Evolutionary conservation across 768 basidiomycete species (phyloP).

Genomic region (Xerocomus spinulosus): DNA sequence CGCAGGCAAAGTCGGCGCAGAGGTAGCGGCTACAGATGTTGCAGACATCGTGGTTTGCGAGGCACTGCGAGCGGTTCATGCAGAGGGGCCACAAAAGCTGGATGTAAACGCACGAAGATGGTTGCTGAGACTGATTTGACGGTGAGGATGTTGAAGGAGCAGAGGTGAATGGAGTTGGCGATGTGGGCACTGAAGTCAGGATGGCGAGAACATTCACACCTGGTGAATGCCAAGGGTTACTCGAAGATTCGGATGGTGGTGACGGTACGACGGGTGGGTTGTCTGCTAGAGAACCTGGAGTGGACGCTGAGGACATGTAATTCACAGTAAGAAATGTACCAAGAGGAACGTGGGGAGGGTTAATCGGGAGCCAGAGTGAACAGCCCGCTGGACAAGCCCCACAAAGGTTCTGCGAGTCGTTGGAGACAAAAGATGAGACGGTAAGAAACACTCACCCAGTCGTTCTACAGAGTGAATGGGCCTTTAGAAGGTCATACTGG

Average conservation of each 20-base stretch:
- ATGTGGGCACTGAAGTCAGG: conserved; percentile 21
- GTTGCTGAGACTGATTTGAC: conserved; percentile 9
- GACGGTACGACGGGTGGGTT: conserved; percentile 9
- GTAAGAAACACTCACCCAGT: conserved; percentile 14
- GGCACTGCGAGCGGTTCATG: conserved; percentile 18
- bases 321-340: conserved; percentile 10
- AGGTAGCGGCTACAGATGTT: conserved; percentile 8
- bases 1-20: conserved; percentile 9
- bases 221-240: not conserved
- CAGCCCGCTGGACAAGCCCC: conserved; percentile 2
- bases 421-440: conserved; percentile 1
- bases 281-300: conserved; percentile 8
- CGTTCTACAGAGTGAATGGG: conserved; percentile 1
- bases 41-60: conserved; percentile 9
- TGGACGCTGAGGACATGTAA: conserved; percentile 21
- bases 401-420: not conserved
- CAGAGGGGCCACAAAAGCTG: conserved; percentile 1
- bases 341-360: conserved; percentile 3
- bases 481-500: conserved; percentile 23
- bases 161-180: conserved; percentile 11
- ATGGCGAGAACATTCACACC: conserved; percentile 5
- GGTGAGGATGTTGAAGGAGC: conserved; percentile 10
- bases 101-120: conserved; percentile 23
- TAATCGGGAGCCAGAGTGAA: conserved; percentile 4
- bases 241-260: conserved; percentile 5